These are phyloP conservation scores for Rhododendron molle DNA, from an alignment of 148 eudicot species.

Conservation along the genomic window DNA sequence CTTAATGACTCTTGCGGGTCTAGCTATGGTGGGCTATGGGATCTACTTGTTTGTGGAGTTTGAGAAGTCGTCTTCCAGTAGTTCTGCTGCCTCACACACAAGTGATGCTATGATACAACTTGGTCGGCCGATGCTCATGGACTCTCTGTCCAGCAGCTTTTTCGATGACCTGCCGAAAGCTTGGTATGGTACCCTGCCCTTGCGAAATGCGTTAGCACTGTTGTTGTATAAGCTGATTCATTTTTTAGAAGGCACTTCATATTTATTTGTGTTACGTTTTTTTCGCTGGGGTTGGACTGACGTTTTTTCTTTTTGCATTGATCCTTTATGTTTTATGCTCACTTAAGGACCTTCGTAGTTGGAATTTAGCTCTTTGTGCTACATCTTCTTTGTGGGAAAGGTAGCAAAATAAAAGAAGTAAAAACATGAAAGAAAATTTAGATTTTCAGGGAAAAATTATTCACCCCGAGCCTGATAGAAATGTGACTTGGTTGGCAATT, in stretches of 20 bases:
- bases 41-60: conserved; percentile 85
- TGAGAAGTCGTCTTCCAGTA: conserved; percentile 35
- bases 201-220: not conserved
- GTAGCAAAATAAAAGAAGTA: not conserved
- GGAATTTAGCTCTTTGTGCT: not conserved
- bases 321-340: not conserved
- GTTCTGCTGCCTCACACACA: conserved; percentile 30
- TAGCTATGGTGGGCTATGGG: conserved; percentile 88
- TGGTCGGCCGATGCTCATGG: conserved; percentile 81
- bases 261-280: not conserved
- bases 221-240: not conserved
- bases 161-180: conserved; percentile 73
- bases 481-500: not conserved
- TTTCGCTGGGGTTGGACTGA: not conserved
- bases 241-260: not conserved
- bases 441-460: not conserved
- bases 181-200: conserved; percentile 48
- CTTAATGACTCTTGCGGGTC: conserved; percentile 65
- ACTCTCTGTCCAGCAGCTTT: conserved; percentile 53
- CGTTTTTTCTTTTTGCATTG: not conserved
- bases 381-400: not conserved
- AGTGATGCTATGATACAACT: conserved; percentile 49
- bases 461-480: not conserved
- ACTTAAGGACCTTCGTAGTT: not conserved
- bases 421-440: too few relatives aligned